These are phyloP conservation scores for Alternaria postmessia DNA, from an alignment of 2,329 filamentous ascomycete genomes.

Conservation along the genomic window DNA sequence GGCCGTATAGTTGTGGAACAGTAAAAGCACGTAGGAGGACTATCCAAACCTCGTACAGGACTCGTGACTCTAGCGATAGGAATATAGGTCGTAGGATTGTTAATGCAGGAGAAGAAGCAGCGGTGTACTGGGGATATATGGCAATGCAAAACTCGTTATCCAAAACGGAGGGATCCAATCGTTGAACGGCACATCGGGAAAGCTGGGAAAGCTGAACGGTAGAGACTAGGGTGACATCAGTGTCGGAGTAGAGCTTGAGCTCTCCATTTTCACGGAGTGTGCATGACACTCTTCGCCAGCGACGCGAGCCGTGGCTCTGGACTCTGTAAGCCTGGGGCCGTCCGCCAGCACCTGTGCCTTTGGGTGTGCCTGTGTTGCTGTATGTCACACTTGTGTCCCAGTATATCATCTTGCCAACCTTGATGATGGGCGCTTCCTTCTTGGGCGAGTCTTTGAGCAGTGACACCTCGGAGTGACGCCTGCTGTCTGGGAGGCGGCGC, in stretches of 20 bases:
- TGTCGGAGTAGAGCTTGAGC: slow-evolving; percentile 87
- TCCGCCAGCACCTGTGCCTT: slow-evolving; percentile 36
- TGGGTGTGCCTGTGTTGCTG: slow-evolving; percentile 53
- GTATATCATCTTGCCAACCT: slow-evolving; percentile 74
- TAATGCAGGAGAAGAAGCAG: slow-evolving; percentile 73
- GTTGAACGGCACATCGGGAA: slow-evolving; percentile 87
- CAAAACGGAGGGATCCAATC: slow-evolving; percentile 86
- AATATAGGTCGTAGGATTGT: slow-evolving; percentile 88
- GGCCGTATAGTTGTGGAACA: slow-evolving; percentile 86
- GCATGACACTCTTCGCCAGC: slow-evolving; percentile 90
- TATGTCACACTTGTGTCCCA: slow-evolving; percentile 72
- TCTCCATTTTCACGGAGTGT: slow-evolving; percentile 95
- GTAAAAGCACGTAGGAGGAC: slow-evolving; percentile 90
- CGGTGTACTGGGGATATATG: slow-evolving; percentile 91
- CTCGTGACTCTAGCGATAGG: slow-evolving; percentile 82
- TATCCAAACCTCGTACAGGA: slow-evolving; percentile 98
- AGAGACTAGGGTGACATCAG: slow-evolving; percentile 80
- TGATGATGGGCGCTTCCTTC: slow-evolving; percentile 81
- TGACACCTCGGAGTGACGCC: slow-evolving; percentile 60
- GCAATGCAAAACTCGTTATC: slow-evolving; percentile 94
- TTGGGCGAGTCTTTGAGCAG: slow-evolving; percentile 73
- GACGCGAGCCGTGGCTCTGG: slow-evolving; percentile 65
- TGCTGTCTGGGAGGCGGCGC: slow-evolving; percentile 49
- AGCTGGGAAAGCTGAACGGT: slow-evolving; percentile 88
- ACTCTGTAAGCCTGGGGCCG: slow-evolving; percentile 64